A percentile compares a stretch with the other conserved stretches of the same genome.
phyloP scores from a whole-genome alignment of 116 monocot species.

The Thalassia testudinum region DNA sequence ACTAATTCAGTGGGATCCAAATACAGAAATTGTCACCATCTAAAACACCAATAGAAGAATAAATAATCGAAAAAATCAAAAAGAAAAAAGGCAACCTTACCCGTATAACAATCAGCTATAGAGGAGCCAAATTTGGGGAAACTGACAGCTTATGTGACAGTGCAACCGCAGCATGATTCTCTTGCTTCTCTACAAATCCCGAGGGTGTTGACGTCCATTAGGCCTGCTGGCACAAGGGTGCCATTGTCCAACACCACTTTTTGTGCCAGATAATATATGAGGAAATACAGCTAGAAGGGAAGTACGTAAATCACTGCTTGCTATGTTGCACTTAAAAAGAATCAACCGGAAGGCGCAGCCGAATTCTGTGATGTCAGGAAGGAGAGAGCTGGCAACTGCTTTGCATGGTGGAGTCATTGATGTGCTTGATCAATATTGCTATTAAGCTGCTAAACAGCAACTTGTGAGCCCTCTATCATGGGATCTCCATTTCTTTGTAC shows the following conservation, averaged over 20 bases:
- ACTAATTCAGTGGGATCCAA: slow-evolving; percentile 3
- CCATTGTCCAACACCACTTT: too few relatives aligned
- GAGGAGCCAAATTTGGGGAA: slow-evolving; percentile 4
- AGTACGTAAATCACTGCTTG: too few relatives aligned
- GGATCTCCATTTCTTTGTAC: neutral
- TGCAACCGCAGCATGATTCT: neutral
- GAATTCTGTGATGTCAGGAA: too few relatives aligned
- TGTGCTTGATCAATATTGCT: too few relatives aligned
- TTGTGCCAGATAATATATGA: too few relatives aligned
- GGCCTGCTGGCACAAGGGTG: too few relatives aligned
- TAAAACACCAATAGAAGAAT: slow-evolving; percentile 11
- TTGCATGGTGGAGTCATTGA: too few relatives aligned
- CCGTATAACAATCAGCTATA: neutral
- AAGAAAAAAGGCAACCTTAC: neutral
- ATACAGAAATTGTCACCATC: neutral
- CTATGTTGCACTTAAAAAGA: too few relatives aligned
- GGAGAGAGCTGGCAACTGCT: too few relatives aligned
- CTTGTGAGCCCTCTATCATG: neutral
- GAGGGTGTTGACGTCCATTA: neutral
- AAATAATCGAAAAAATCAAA: slow-evolving; percentile 4
- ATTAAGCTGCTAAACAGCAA: too few relatives aligned
- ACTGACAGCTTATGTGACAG: neutral
- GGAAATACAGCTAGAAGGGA: too few relatives aligned
- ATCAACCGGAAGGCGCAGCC: too few relatives aligned
- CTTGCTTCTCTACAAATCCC: neutral